A percentile compares a stretch with the other conserved stretches of the same genome.
These are phyloP conservation scores for Piper longum DNA, from an alignment of 164 flowering plant genomes.

Conservation along the genomic window DNA sequence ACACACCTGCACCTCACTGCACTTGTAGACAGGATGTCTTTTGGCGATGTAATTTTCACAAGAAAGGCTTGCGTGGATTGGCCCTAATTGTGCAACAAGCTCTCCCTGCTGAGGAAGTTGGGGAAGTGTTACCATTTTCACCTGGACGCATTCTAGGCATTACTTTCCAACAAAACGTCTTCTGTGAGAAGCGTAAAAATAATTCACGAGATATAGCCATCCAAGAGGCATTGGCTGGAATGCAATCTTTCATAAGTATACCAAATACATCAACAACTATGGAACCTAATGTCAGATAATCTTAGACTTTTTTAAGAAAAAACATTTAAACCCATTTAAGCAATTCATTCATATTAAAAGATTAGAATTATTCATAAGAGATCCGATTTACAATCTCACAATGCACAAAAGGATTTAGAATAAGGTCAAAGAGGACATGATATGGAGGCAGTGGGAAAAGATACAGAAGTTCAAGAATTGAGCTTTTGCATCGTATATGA, in stretches of 20 bases:
- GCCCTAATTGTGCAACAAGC: conserved; percentile 50
- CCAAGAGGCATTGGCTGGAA: background rate
- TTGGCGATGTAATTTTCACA: conserved; percentile 36
- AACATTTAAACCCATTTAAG: background rate
- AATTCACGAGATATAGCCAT: background rate
- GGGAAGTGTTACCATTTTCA: conserved; percentile 56
- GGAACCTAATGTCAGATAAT: too few relatives aligned
- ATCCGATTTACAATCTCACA: too few relatives aligned
- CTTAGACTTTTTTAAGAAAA: background rate
- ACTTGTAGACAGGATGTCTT: conserved; percentile 69
- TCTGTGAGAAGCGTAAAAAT: background rate
- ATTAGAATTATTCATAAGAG: too few relatives aligned
- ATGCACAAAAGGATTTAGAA: too few relatives aligned
- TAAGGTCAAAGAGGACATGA: background rate
- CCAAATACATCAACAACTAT: background rate
- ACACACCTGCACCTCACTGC: conserved; percentile 77
- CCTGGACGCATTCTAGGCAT: conserved; percentile 25
- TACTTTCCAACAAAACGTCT: background rate
- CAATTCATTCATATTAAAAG: too few relatives aligned
- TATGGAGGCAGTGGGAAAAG: too few relatives aligned
- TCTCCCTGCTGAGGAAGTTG: conserved; percentile 64
- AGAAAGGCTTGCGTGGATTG: conserved; percentile 53
- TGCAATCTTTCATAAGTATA: too few relatives aligned
- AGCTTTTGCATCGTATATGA: too few relatives aligned
- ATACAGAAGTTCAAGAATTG: too few relatives aligned